Evolutionary conservation across 2,329 filamentous ascomycete species (phyloP).

Genomic region (Claviceps arundinis): DNA sequence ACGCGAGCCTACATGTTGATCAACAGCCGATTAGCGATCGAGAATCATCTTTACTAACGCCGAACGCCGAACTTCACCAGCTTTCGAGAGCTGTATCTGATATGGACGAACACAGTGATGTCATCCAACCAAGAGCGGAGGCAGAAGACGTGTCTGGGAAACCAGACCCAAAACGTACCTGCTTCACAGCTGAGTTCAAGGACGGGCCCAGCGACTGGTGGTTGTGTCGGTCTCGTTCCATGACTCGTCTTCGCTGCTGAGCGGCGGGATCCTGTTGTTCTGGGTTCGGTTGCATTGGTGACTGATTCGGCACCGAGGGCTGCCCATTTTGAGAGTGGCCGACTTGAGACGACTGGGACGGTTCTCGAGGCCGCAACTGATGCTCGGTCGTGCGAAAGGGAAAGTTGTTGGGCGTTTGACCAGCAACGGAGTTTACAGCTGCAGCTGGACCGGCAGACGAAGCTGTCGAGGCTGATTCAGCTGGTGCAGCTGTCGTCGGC

Average conservation of each 20-base stretch:
- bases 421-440: background rate
- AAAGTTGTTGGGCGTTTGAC: background rate
- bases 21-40: background rate
- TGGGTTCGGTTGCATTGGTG: constrained; percentile 3
- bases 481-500: background rate
- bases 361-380: constrained; percentile 7
- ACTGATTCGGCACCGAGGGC: constrained; percentile 5
- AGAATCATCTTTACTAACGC: background rate
- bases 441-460: constrained; percentile 1
- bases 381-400: background rate
- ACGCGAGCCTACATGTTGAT: constrained; percentile 53
- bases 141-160: constrained; percentile 2
- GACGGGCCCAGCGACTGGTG: constrained; percentile 53
- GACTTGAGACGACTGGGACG: constrained; percentile 2
- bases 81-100: background rate
- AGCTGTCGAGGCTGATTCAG: background rate
- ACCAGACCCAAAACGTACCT: constrained; percentile 37
- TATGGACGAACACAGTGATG: background rate
- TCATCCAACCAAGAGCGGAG: background rate
- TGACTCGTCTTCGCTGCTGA: constrained; percentile 14
- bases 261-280: constrained; percentile 10
- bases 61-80: background rate
- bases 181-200: constrained; percentile 52
- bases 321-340: constrained; percentile 6
- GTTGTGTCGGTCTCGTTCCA: constrained; percentile 40